A percentile compares a stretch with the other conserved stretches of the same genome.
These are phyloP conservation scores for Pholiota molesta DNA, from an alignment of 768 basidiomycete genomes.

Conservation along the genomic window DNA sequence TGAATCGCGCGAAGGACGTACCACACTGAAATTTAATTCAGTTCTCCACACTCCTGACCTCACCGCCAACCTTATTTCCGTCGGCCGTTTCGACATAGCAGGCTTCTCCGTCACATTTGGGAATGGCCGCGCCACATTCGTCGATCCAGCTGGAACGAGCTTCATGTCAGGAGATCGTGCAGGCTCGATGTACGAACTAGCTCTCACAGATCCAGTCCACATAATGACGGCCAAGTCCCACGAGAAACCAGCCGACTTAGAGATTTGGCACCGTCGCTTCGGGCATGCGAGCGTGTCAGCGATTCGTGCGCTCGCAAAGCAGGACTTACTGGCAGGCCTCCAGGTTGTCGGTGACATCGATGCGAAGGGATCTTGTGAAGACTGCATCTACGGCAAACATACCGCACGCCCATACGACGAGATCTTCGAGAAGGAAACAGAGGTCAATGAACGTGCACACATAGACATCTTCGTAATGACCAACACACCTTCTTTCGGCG, in stretches of 20 bases:
- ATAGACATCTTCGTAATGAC: slow-evolving; percentile 31
- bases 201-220: neutral
- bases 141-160: neutral
- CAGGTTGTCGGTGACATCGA: too few relatives aligned
- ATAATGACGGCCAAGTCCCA: slow-evolving; percentile 18
- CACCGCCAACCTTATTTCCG: too few relatives aligned
- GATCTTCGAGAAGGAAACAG: slow-evolving; percentile 13
- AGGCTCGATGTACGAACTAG: slow-evolving; percentile 25
- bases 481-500: too few relatives aligned
- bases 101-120: slow-evolving; percentile 19
- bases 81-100: slow-evolving; percentile 18
- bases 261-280: too few relatives aligned
- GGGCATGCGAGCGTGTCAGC: too few relatives aligned
- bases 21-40: too few relatives aligned
- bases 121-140: slow-evolving; percentile 5
- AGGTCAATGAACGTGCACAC: slow-evolving; percentile 23
- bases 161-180: neutral
- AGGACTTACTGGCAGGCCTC: too few relatives aligned
- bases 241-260: slow-evolving; percentile 20
- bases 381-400: slow-evolving; percentile 29
- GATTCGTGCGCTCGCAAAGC: too few relatives aligned
- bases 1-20: too few relatives aligned
- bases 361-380: slow-evolving; percentile 22
- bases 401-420: slow-evolving; percentile 24
- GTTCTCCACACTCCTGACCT: too few relatives aligned